Percentiles rank a stretch among this genome's conserved stretches.
These are phyloP conservation scores for Bacterosira constricta DNA, from an alignment of 108 stramenopile species.

Conservation along the genomic window DNA sequence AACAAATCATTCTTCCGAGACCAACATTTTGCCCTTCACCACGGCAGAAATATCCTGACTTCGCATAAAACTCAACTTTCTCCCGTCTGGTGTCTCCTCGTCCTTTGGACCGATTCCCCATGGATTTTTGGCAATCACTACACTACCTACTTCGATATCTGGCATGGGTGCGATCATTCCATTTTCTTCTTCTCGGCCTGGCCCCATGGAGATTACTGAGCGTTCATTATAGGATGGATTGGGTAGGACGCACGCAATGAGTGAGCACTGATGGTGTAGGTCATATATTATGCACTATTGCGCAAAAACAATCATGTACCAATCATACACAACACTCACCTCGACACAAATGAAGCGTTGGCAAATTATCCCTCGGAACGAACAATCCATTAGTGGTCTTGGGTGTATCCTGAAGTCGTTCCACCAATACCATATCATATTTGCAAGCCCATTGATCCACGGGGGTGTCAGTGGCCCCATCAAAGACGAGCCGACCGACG, in stretches of 20 bases:
- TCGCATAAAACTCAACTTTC: constrained; percentile 85
- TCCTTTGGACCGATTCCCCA: constrained; percentile 95
- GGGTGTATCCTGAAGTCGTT: constrained; percentile 74
- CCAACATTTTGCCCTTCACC: constrained; percentile 60
- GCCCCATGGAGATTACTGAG: constrained; percentile 72
- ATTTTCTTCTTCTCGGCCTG: constrained; percentile 87
- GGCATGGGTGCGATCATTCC: constrained; percentile 79
- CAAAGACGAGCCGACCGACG: constrained; percentile 68
- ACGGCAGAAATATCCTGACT: constrained; percentile 82
- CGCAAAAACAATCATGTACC: neutral
- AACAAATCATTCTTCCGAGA: too few species aligned
- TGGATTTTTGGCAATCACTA: constrained; percentile 87
- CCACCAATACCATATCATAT: constrained; percentile 91
- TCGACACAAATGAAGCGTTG: constrained; percentile 75
- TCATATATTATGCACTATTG: neutral
- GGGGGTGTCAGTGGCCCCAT: constrained; percentile 37
- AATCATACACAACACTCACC: constrained; percentile 37
- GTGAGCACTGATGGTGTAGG: neutral
- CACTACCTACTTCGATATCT: constrained; percentile 74
- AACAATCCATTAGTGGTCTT: constrained; percentile 74
- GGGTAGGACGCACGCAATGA: neutral
- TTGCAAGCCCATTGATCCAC: constrained; percentile 55
- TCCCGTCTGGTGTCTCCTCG: constrained; percentile 86
- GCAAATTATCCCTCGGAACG: constrained; percentile 84
- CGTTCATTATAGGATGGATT: neutral